Conservation (phyloP, 1,284 basidiomycete genomes). For the Thecaphora thlaspeos region DNA sequence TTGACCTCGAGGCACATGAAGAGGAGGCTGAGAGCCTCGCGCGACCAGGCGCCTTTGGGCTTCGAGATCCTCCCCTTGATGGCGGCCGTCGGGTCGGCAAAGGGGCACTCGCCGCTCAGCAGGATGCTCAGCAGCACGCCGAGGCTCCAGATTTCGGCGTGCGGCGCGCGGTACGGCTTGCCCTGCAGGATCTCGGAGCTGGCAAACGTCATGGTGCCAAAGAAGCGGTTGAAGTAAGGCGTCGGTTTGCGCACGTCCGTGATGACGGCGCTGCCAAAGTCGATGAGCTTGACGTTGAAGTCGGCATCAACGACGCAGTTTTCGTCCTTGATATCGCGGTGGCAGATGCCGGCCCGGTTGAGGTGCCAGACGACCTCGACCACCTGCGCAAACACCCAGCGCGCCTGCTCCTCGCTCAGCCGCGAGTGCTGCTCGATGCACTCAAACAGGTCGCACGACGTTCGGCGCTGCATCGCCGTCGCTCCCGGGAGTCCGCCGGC, state of each 20-base stretch:
- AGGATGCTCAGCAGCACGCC: slow-evolving; percentile 83
- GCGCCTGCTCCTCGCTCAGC: slow-evolving; percentile 74
- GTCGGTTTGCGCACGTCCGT: slow-evolving; percentile 68
- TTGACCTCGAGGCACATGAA: slow-evolving; percentile 72
- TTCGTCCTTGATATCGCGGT: slow-evolving; percentile 93
- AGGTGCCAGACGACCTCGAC: slow-evolving; percentile 81
- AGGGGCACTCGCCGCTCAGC: slow-evolving; percentile 80
- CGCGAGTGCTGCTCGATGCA: slow-evolving; percentile 85
- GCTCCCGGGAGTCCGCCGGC: slow-evolving; percentile 12
- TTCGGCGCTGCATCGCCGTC: slow-evolving; percentile 66
- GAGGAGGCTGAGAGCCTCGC: slow-evolving; percentile 65
- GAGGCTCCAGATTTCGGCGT: slow-evolving; percentile 87
- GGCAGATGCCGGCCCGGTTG: slow-evolving; percentile 73
- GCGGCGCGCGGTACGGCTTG: slow-evolving; percentile 67
- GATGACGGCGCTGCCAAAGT: slow-evolving; percentile 84
- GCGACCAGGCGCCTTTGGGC: slow-evolving; percentile 40
- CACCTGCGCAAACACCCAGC: slow-evolving; percentile 80
- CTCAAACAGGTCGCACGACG: slow-evolving; percentile 87
- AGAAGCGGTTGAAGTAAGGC: slow-evolving; percentile 65
- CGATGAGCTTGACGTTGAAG: slow-evolving; percentile 75
- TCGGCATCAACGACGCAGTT: slow-evolving; percentile 74
- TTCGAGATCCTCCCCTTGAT: slow-evolving; percentile 60
- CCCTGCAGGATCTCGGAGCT: slow-evolving; percentile 75
- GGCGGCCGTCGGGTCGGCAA: slow-evolving; percentile 72
- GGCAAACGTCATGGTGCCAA: slow-evolving; percentile 54